phyloP scores from a whole-genome alignment of 805 yeast species.

The Cephaloascus albidus region DNA sequence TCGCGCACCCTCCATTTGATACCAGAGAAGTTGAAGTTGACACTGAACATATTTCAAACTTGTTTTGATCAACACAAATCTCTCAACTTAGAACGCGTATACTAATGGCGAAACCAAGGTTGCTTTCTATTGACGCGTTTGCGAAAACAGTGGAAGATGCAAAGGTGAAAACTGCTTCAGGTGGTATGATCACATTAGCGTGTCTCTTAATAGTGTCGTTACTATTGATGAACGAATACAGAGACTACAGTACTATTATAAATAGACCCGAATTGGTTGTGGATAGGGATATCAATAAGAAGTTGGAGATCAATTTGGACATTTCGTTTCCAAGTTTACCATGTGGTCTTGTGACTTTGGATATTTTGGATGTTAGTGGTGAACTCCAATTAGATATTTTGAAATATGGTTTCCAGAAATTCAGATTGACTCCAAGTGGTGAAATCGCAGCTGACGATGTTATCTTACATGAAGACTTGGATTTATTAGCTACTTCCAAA shows the following conservation, averaged over 20 bases:
- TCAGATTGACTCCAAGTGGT: slow-evolving; percentile 52
- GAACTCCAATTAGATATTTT: slow-evolving; percentile 70
- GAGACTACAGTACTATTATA: slow-evolving; percentile 57
- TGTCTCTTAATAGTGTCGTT: slow-evolving; percentile 54
- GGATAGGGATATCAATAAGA: slow-evolving; percentile 69
- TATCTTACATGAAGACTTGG: slow-evolving; percentile 25
- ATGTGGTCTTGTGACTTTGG: slow-evolving; percentile 74
- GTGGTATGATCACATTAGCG: slow-evolving; percentile 77
- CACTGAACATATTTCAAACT: neutral
- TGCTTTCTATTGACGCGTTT: slow-evolving; percentile 77
- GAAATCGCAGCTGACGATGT: slow-evolving; percentile 30
- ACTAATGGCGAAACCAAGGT: slow-evolving; percentile 16
- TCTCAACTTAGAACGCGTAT: too few species aligned
- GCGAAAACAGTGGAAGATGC: slow-evolving; percentile 94
- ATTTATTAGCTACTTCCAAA: slow-evolving; percentile 8
- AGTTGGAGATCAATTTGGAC: slow-evolving; percentile 73
- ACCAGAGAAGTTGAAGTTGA: neutral
- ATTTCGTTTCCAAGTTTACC: slow-evolving; percentile 79
- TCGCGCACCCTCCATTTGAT: neutral
- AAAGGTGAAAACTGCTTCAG: slow-evolving; percentile 76
- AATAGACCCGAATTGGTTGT: slow-evolving; percentile 81
- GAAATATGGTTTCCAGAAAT: slow-evolving; percentile 62
- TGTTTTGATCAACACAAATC: neutral
- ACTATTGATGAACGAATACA: slow-evolving; percentile 67
- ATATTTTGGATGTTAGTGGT: slow-evolving; percentile 84